phyloP scores from a whole-genome alignment of 495 filamentous ascomycete genomes.

The Neurospora tetrasperma region DNA sequence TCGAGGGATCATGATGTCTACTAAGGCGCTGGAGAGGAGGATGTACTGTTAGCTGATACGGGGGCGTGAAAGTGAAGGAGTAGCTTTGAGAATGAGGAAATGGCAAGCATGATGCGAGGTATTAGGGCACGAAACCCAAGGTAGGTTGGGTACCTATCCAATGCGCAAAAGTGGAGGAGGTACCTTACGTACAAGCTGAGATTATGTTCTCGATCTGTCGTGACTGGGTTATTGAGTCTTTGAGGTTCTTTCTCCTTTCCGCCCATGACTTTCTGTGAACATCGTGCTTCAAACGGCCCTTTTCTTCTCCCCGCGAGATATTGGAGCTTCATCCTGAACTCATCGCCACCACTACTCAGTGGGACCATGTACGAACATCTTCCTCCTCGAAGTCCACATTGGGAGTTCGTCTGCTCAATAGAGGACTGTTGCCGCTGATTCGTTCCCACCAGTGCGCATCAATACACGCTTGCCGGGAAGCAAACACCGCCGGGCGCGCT shows the following conservation, averaged over 20 bases:
- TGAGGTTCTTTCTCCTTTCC: background rate
- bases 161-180: background rate
- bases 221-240: background rate
- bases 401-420: constrained; percentile 25
- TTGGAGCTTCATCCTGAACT: background rate
- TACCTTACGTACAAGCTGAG: too few species aligned
- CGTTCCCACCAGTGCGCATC: constrained; percentile 50
- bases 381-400: constrained; percentile 20
- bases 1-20: too few species aligned
- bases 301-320: background rate
- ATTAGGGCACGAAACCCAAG: background rate
- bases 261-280: background rate
- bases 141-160: background rate
- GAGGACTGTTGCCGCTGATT: constrained; percentile 21
- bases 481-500: constrained; percentile 39
- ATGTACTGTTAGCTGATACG: background rate
- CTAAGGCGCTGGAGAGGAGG: too few species aligned
- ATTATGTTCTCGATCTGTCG: background rate
- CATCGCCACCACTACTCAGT: background rate
- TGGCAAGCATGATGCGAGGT: background rate
- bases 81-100: background rate
- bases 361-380: background rate
- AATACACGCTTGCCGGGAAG: constrained; percentile 49
- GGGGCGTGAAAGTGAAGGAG: background rate
- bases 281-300: background rate